These are phyloP conservation scores for Phytopythium aichiense DNA, from an alignment of 352 stramenopile genomes.

Conservation along the genomic window DNA sequence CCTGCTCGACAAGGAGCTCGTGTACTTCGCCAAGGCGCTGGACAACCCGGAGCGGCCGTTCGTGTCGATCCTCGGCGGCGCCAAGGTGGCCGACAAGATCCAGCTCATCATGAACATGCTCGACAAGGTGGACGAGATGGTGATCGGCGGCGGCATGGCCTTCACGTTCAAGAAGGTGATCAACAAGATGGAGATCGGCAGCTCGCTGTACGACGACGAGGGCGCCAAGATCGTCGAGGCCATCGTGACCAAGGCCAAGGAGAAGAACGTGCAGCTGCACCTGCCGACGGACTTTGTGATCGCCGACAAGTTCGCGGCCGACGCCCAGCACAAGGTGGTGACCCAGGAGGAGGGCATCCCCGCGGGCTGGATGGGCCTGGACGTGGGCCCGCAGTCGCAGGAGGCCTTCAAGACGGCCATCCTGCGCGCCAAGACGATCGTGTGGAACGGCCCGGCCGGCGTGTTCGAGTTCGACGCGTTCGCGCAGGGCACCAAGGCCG, in stretches of 20 bases:
- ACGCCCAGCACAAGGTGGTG: conserved; percentile 91
- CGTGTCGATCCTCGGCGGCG: conserved; percentile 97
- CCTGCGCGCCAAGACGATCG: conserved; percentile 8
- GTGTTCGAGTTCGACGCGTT: conserved; percentile 99
- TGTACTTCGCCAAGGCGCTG: conserved; percentile 99
- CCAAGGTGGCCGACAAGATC: conserved; percentile 99
- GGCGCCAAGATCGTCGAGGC: conserved; percentile 82
- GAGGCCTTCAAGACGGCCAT: conserved; percentile 29
- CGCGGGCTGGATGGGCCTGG: conserved; percentile 94
- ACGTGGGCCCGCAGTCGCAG: conserved; percentile 66
- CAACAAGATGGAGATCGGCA: conserved; percentile 93
- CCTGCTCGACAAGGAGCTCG: conserved; percentile 99
- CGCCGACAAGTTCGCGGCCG: conserved; percentile 96
- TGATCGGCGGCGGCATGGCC: conserved; percentile 99
- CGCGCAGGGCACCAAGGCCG: conserved; percentile 90
- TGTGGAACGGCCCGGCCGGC: conserved; percentile 99
- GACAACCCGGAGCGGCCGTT: conserved; percentile 95
- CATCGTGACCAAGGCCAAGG: conserved; percentile 97
- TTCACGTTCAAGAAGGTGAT: conserved; percentile 99
- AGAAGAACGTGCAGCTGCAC: conserved; percentile 97
- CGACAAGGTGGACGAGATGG: conserved; percentile 98
- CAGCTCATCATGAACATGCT: conserved; percentile 99
- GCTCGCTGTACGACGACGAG: conserved; percentile 91
- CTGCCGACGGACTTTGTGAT: conserved; percentile 98
- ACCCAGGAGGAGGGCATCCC: conserved; percentile 79